Evolutionary conservation across 2,329 filamentous ascomycete species (phyloP).

Genomic region (Aureobasidium sp.): DNA sequence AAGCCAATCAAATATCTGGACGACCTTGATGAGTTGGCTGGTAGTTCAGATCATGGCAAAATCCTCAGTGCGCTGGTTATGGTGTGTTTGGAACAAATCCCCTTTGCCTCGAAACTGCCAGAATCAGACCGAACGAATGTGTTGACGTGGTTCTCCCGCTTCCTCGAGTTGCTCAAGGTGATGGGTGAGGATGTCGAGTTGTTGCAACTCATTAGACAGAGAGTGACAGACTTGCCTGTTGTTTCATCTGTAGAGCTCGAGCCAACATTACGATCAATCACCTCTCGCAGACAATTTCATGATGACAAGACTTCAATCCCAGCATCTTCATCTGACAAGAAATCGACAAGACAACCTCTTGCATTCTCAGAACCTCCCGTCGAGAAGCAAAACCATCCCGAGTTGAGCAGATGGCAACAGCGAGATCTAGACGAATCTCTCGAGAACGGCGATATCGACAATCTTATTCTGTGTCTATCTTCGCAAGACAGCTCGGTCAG

Average conservation of each 20-base stretch:
- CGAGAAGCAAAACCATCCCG: constrained; percentile 39
- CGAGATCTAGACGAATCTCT: constrained; percentile 74
- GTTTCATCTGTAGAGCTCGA: constrained; percentile 2
- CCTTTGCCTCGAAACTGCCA: constrained; percentile 51
- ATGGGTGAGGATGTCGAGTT: constrained; percentile 15
- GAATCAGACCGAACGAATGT: constrained; percentile 17
- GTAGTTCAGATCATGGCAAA: constrained; percentile 24
- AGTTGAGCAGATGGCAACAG: constrained; percentile 58
- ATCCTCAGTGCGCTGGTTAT: constrained; percentile 59
- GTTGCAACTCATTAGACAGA: background rate
- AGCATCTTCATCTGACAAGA: background rate
- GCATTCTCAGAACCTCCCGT: constrained; percentile 32
- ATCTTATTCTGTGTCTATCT: constrained; percentile 67
- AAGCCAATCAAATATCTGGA: constrained; percentile 81
- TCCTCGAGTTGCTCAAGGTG: constrained; percentile 19
- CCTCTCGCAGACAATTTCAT: background rate
- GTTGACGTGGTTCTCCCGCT: constrained; percentile 18
- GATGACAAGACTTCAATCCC: background rate
- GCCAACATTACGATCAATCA: background rate
- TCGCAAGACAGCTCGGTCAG: constrained; percentile 70
- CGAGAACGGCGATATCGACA: constrained; percentile 65
- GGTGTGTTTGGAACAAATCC: constrained; percentile 69
- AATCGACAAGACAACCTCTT: constrained; percentile 3
- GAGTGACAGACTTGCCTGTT: background rate
- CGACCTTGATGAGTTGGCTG: constrained; percentile 48